Base-by-base conservation (phyloP, 177 flowering plant genomes). In the Vitis hybrid region DNA sequence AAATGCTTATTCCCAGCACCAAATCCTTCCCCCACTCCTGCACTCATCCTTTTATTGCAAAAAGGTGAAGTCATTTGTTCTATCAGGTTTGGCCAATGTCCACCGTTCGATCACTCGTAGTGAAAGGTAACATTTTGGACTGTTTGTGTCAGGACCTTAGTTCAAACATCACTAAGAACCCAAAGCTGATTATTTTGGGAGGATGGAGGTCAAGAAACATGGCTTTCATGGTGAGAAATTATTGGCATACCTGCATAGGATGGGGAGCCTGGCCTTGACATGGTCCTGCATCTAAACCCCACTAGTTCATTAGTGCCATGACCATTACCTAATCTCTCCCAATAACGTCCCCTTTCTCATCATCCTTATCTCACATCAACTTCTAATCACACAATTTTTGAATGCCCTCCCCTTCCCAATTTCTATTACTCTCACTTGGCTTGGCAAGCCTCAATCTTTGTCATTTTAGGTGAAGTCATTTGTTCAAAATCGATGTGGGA, bases 1-100 rank as follows among this genome's bases (percentile, higher is more conserved):
- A 57, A 67, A 68, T 65, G 64, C 79, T 72, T 77, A 72, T 77
- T 72, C 76, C 63, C 10, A 69, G 75, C 80, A 74, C 77, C 69
- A 70, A 74, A 67, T 71, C 77, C 52, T 56, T 57, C 26, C 52
- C 50, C 68, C 69, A 64, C 66, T 64, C 68, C 55, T 48, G 14
- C 68, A 3, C 56, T 52, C 64, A 1, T 19, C 19, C 13, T 30
- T 26, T 52, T 9, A 61, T 57, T 12, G 8, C 48, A n/a, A 52
- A 49, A 45, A 56, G 50, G 12, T 60, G 18, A 51, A 70, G 34
- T 34, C 45, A 60, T 17, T 66, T 21, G 13, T 49, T 63, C 65
- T 13, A 23, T 65, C 32, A 9, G 45, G 2, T 65, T 50, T n/a
- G 17, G 19, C 32, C 59, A 32, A 32, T 54, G 60, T 23, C 21